phyloP scores from a whole-genome alignment of 352 stramenopile genomes.

The Phytophthora brassicae region DNA sequence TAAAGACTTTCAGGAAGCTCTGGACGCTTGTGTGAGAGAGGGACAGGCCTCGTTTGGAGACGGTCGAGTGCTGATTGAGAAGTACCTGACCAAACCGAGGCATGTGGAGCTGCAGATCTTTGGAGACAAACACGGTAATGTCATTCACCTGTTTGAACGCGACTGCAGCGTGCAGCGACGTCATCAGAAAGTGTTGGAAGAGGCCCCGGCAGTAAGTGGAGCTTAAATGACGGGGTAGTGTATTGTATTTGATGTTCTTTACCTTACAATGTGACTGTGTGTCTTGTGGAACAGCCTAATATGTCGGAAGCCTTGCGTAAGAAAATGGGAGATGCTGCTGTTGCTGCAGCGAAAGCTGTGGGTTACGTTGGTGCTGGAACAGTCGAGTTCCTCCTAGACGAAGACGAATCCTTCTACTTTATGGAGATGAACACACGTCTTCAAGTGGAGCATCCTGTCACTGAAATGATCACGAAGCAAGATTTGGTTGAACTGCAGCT shows the following conservation, averaged over 20 bases:
- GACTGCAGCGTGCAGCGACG: slow-evolving; percentile 91
- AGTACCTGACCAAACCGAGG: slow-evolving; percentile 86
- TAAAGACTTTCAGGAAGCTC: slow-evolving; percentile 73
- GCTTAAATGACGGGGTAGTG: slow-evolving; percentile 2
- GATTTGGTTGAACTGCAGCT: slow-evolving; percentile 95
- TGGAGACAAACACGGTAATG: slow-evolving; percentile 89
- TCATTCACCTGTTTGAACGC: slow-evolving; percentile 89
- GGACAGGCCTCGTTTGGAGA: slow-evolving; percentile 90
- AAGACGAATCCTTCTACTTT: slow-evolving; percentile 93
- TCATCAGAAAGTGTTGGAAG: slow-evolving; percentile 95
- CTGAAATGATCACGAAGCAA: slow-evolving; percentile 89
- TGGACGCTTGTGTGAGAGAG: slow-evolving; percentile 89
- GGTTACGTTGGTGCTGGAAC: slow-evolving; percentile 92
- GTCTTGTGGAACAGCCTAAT: slow-evolving; percentile 47
- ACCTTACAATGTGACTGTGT: background rate
- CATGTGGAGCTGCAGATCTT: slow-evolving; percentile 95
- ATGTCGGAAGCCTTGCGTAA: slow-evolving; percentile 81
- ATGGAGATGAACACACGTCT: slow-evolving; percentile 97
- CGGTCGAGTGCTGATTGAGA: slow-evolving; percentile 90
- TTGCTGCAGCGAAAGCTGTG: slow-evolving; percentile 88
- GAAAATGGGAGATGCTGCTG: slow-evolving; percentile 89
- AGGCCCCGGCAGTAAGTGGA: slow-evolving; percentile 87
- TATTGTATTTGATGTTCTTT: background rate
- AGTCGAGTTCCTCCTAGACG: slow-evolving; percentile 93
- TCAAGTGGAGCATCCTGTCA: slow-evolving; percentile 94